Evolutionary conservation across 768 basidiomycete genomes (phyloP).

Genomic region (Tylopilus sp.): DNA sequence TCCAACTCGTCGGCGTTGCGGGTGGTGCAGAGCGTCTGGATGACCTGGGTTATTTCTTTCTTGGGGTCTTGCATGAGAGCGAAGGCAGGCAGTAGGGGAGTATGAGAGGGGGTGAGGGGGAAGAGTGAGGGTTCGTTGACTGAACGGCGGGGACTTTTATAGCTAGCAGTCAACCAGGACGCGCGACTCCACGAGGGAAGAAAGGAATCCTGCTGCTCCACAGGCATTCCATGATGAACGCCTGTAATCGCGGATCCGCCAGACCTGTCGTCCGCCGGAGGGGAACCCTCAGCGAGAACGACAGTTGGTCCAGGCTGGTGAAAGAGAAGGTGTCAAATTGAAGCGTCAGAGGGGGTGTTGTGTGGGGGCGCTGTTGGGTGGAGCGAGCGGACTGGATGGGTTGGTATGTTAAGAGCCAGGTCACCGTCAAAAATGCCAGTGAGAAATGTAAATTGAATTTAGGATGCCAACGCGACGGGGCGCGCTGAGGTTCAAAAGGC

Average conservation of each 20-base stretch:
- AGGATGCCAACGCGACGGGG: background rate
- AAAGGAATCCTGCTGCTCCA: background rate
- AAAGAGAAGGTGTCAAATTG: background rate
- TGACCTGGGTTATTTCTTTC: conserved; percentile 44
- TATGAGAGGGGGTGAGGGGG: background rate
- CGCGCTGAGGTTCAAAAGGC: conserved; percentile 5
- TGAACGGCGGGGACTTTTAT: conserved; percentile 11
- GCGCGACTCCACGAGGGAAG: background rate
- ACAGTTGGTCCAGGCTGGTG: background rate
- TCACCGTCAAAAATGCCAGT: background rate
- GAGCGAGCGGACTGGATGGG: too few species aligned
- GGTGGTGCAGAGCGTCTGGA: conserved; percentile 45
- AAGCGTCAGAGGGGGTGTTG: background rate
- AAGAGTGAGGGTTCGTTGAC: background rate
- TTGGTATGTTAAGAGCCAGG: too few species aligned
- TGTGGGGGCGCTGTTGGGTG: background rate
- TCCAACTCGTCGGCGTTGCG: conserved; percentile 49
- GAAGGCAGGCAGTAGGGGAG: background rate
- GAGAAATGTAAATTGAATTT: background rate
- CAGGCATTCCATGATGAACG: conserved; percentile 6
- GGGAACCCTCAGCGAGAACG: background rate
- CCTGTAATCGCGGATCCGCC: background rate
- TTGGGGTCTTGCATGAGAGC: conserved; percentile 54
- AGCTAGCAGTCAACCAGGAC: conserved; percentile 5
- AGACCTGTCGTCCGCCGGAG: background rate